Evolutionary conservation across 2,329 filamentous ascomycete species (phyloP).

Genomic region (Talaromyces verruculosus): DNA sequence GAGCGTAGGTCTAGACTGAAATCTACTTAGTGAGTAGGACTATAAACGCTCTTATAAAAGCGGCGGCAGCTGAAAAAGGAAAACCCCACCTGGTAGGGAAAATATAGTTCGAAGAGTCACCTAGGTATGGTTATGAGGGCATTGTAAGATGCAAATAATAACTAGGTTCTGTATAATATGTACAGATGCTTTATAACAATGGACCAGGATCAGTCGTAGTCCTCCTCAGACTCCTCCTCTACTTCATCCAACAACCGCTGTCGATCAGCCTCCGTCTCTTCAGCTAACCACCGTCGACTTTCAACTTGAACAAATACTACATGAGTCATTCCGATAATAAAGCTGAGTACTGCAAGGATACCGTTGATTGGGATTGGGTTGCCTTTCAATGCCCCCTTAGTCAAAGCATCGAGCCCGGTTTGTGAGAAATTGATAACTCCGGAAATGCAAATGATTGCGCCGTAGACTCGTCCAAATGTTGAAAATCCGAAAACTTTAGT

Average conservation of each 20-base stretch:
- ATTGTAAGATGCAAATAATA: neutral
- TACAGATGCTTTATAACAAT: neutral
- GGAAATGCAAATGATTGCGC: slow-evolving; percentile 80
- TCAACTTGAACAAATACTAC: slow-evolving; percentile 62
- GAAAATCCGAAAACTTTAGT: slow-evolving; percentile 91
- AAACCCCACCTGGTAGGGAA: too few relatives aligned
- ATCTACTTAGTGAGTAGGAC: too few relatives aligned
- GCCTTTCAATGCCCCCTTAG: slow-evolving; percentile 68
- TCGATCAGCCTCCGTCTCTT: slow-evolving; percentile 28
- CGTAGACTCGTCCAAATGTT: slow-evolving; percentile 90
- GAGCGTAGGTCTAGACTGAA: too few relatives aligned
- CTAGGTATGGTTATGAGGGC: neutral
- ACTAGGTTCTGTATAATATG: neutral
- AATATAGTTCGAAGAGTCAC: too few relatives aligned
- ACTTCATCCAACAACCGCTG: slow-evolving; percentile 25
- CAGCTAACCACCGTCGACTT: slow-evolving; percentile 21
- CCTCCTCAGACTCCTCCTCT: slow-evolving; percentile 16
- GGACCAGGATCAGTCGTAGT: neutral
- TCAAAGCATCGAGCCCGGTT: slow-evolving; percentile 73
- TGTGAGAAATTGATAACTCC: slow-evolving; percentile 83
- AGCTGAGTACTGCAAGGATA: slow-evolving; percentile 61
- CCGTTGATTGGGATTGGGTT: slow-evolving; percentile 78
- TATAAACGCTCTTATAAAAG: too few relatives aligned
- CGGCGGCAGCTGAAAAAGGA: too few relatives aligned
- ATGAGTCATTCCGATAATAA: slow-evolving; percentile 64